These are phyloP conservation scores for Populus hybrid DNA, from an alignment of 441 rosid species.

Conservation along the genomic window DNA sequence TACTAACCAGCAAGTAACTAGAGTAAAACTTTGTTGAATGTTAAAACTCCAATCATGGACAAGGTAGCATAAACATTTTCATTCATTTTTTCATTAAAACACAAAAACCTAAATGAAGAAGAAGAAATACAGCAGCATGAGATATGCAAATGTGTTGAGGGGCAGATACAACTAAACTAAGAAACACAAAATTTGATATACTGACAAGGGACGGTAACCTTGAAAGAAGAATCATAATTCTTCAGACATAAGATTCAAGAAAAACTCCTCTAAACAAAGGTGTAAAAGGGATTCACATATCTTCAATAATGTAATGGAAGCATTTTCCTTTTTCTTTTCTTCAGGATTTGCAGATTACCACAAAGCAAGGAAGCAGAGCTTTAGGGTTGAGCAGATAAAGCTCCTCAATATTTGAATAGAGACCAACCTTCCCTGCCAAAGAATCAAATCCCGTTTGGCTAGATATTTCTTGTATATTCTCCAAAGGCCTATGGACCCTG, in stretches of 20 bases:
- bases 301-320: slow-evolving; percentile 6
- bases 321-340: slow-evolving; percentile 1
- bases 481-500: slow-evolving; percentile 89
- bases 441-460: slow-evolving; percentile 91
- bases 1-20: neutral
- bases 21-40: neutral
- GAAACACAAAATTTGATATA: slow-evolving; percentile 16
- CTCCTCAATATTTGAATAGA: slow-evolving; percentile 88
- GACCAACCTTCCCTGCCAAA: slow-evolving; percentile 91
- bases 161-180: slow-evolving; percentile 7
- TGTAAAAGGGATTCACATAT: slow-evolving; percentile 22
- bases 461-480: slow-evolving; percentile 72
- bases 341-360: slow-evolving; percentile 84
- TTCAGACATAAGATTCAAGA: slow-evolving; percentile 12
- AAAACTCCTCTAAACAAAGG: slow-evolving; percentile 18
- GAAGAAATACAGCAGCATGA: slow-evolving; percentile 22
- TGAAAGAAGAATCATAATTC: slow-evolving; percentile 26
- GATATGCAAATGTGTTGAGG: slow-evolving; percentile 15
- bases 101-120: slow-evolving; percentile 14
- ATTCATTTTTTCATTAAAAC: slow-evolving; percentile 12
- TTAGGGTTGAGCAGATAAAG: slow-evolving; percentile 86
- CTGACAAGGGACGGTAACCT: slow-evolving; percentile 14
- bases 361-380: slow-evolving; percentile 97
- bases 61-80: slow-evolving; percentile 3
- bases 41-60: neutral